Evolutionary conservation across 805 yeast genomes (phyloP).

Genomic region (Hemisphaericaspora nanyangensis): DNA sequence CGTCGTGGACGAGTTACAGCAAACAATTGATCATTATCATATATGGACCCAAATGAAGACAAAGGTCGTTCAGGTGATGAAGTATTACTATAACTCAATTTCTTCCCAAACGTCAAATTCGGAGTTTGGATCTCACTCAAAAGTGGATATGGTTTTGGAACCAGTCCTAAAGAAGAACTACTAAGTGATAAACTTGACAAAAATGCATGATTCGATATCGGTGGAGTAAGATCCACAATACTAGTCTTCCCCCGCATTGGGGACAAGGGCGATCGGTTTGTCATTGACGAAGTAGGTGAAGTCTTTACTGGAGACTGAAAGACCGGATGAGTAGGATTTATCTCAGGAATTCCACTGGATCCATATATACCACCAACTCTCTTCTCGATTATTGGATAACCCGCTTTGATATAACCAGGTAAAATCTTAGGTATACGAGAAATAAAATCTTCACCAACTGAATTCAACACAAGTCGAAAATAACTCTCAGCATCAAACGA

Average conservation of each 20-base stretch:
- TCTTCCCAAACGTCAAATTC: slow-evolving; percentile 3
- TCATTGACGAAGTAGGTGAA: not conserved
- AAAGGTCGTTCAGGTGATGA: slow-evolving; percentile 28
- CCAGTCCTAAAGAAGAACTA: not conserved
- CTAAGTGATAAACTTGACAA: not conserved
- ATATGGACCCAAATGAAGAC: slow-evolving; percentile 32
- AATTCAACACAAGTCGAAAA: slow-evolving; percentile 4
- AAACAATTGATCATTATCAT: slow-evolving; percentile 27
- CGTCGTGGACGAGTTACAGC: slow-evolving; percentile 16
- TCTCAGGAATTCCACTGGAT: slow-evolving; percentile 4
- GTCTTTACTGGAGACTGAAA: slow-evolving; percentile 22
- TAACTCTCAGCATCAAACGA: slow-evolving; percentile 5
- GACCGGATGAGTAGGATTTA: slow-evolving; percentile 23
- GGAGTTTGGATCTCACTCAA: slow-evolving; percentile 6
- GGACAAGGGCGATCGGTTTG: slow-evolving; percentile 1
- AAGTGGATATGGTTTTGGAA: slow-evolving; percentile 5
- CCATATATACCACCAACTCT: slow-evolving; percentile 1
- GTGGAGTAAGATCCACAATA: not conserved
- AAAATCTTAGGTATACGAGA: slow-evolving; percentile 25
- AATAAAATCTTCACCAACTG: not conserved
- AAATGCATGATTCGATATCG: not conserved
- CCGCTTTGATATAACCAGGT: slow-evolving; percentile 15
- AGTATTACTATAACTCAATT: slow-evolving; percentile 15
- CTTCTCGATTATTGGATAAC: slow-evolving; percentile 24
- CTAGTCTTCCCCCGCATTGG: not conserved